These are phyloP conservation scores for Penicillium sp. DNA, from an alignment of 2,329 filamentous ascomycete species.

Conservation along the genomic window DNA sequence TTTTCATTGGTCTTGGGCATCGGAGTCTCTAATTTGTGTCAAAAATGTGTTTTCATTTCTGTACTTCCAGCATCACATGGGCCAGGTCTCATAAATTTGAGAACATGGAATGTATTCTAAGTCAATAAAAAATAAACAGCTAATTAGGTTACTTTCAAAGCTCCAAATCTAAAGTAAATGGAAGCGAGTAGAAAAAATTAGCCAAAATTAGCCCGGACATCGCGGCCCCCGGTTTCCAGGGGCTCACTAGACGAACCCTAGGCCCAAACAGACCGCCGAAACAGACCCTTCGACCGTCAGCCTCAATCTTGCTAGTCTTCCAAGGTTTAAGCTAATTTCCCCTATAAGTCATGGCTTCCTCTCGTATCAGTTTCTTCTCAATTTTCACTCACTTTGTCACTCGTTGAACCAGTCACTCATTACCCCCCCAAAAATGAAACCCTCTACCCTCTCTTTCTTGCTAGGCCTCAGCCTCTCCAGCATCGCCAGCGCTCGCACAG, in stretches of 20 bases:
- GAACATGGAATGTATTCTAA: neutral
- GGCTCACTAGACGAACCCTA: neutral
- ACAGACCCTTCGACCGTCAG: neutral
- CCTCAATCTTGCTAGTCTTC: neutral
- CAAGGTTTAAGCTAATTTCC: neutral
- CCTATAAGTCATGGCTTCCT: neutral
- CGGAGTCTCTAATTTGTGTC: neutral
- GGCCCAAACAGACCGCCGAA: neutral
- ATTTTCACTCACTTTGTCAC: constrained; percentile 1
- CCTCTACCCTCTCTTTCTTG: constrained; percentile 17
- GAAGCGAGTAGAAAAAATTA: neutral
- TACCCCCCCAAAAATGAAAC: constrained; percentile 23
- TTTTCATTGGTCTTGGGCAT: neutral
- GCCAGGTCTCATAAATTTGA: neutral
- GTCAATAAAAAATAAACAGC: neutral
- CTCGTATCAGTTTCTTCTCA: neutral
- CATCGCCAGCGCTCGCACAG: constrained; percentile 24
- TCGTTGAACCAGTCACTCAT: constrained; percentile 6
- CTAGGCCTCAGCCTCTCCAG: constrained; percentile 16
- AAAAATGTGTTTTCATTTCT: neutral
- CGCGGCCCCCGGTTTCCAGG: neutral
- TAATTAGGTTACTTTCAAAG: too few species aligned
- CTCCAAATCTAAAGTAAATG: neutral
- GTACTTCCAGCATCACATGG: neutral
- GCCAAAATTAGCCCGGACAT: neutral